These are phyloP conservation scores for Backusella australiensis DNA, from an alignment of 192 early-diverging fungal genomes.

Conservation along the genomic window DNA sequence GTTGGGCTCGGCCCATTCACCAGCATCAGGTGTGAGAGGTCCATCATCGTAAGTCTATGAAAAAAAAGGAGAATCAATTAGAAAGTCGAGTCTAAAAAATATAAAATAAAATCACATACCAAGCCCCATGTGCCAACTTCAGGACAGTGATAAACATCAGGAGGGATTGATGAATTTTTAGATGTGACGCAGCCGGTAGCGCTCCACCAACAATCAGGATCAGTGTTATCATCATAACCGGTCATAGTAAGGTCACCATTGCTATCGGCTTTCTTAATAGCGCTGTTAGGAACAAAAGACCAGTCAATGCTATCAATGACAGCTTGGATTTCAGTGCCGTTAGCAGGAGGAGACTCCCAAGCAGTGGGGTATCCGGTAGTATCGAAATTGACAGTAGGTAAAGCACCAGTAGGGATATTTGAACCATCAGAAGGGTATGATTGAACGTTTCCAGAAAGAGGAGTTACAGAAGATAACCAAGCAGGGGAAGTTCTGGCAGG, in stretches of 20 bases:
- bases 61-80: not conserved
- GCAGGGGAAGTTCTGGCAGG: constrained; percentile 22
- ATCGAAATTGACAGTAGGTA: not conserved
- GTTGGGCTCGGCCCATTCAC: constrained; percentile 30
- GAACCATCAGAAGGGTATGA: constrained; percentile 16
- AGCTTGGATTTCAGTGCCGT: constrained; percentile 30
- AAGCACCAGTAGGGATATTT: constrained; percentile 22
- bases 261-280: constrained; percentile 24
- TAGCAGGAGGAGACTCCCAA: constrained; percentile 37
- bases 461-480: constrained; percentile 25
- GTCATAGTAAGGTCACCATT: constrained; percentile 34
- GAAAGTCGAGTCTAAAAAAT: not conserved
- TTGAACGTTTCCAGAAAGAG: constrained; percentile 21
- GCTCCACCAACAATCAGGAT: constrained; percentile 41
- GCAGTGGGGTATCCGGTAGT: constrained; percentile 30
- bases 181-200: constrained; percentile 21
- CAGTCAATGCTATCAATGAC: constrained; percentile 36
- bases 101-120: constrained; percentile 7
- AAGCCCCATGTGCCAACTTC: constrained; percentile 27
- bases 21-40: constrained; percentile 25
- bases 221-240: constrained; percentile 22
- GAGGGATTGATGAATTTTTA: constrained; percentile 27
- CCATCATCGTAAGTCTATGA: constrained; percentile 35
- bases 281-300: constrained; percentile 28
- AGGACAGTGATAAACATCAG: constrained; percentile 36